These are phyloP conservation scores for Plasmodium cynomolgi DNA, from an alignment of 169 alveolate genomes.

Conservation along the genomic window DNA sequence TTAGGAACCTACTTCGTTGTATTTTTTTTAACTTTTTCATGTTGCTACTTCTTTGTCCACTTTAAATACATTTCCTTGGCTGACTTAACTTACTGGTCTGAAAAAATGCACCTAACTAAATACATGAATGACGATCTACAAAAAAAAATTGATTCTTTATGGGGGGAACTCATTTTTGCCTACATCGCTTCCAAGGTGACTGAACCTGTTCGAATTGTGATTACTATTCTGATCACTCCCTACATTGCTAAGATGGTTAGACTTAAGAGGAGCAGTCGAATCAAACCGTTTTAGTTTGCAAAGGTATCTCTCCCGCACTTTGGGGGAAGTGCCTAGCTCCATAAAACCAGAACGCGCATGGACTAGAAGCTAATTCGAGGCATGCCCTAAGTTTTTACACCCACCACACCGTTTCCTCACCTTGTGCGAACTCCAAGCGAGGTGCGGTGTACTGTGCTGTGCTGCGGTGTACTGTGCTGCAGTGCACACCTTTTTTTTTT, in stretches of 20 bases:
- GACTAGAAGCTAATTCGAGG: too few relatives aligned
- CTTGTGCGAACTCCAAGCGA: background rate
- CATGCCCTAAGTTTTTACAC: background rate
- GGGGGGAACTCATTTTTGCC: constrained; percentile 73
- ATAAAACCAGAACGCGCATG: too few relatives aligned
- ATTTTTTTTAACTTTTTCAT: constrained; percentile 33
- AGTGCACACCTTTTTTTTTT: background rate
- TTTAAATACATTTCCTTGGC: constrained; percentile 61
- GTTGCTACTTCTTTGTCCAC: constrained; percentile 51
- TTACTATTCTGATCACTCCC: constrained; percentile 60
- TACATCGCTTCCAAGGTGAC: constrained; percentile 60
- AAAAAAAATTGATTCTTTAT: constrained; percentile 65
- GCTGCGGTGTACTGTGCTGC: background rate
- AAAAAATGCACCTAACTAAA: constrained; percentile 65
- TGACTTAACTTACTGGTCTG: constrained; percentile 38
- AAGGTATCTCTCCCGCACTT: background rate
- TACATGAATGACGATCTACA: constrained; percentile 54
- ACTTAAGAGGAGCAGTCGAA: constrained; percentile 28
- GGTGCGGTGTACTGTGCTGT: background rate
- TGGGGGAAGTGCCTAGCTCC: too few relatives aligned
- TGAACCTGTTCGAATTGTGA: constrained; percentile 59
- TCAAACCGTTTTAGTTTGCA: background rate
- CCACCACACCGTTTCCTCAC: background rate
- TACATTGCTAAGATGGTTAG: constrained; percentile 48
- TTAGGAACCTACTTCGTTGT: constrained; percentile 49